Evolutionary conservation across 148 eudicot species (phyloP).

Genomic region (Pouteria glomerata): DNA sequence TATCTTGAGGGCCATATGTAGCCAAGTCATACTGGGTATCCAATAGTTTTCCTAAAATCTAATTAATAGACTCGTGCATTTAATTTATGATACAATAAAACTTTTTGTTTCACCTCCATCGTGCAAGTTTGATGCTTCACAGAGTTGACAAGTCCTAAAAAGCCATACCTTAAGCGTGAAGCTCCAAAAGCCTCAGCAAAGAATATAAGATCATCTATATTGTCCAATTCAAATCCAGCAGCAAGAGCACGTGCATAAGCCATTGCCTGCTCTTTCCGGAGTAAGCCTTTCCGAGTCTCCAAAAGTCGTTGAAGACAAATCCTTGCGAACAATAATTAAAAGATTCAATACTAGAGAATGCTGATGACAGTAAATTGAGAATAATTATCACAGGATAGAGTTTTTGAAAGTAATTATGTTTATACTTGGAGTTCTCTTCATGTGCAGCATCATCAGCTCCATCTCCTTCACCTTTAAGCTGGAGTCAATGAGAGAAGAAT

Average conservation of each 20-base stretch:
- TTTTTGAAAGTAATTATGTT: slow-evolving; percentile 1
- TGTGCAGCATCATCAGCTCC: slow-evolving; percentile 27
- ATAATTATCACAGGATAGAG: background rate
- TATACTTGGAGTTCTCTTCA: slow-evolving; percentile 47
- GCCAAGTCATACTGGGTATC: background rate
- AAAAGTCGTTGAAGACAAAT: slow-evolving; percentile 43
- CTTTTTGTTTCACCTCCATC: background rate
- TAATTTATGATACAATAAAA: background rate
- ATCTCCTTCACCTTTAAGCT: slow-evolving; percentile 29
- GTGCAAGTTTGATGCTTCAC: background rate
- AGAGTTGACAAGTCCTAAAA: background rate
- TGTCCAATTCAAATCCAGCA: slow-evolving; percentile 51
- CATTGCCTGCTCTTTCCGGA: slow-evolving; percentile 60
- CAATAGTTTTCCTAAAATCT: background rate
- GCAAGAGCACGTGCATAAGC: slow-evolving; percentile 60
- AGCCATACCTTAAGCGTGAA: slow-evolving; percentile 39
- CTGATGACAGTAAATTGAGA: background rate
- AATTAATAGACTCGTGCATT: background rate
- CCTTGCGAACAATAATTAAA: slow-evolving; percentile 20
- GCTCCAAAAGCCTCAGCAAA: slow-evolving; percentile 56
- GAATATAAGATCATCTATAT: slow-evolving; percentile 39
- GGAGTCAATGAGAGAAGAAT: slow-evolving; percentile 3
- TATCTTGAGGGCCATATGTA: background rate
- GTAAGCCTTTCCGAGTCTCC: slow-evolving; percentile 48
- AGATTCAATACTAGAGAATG: slow-evolving; percentile 9